These are phyloP conservation scores for Fonsecaea erecta DNA, from an alignment of 2,329 filamentous ascomycete species.

Conservation along the genomic window DNA sequence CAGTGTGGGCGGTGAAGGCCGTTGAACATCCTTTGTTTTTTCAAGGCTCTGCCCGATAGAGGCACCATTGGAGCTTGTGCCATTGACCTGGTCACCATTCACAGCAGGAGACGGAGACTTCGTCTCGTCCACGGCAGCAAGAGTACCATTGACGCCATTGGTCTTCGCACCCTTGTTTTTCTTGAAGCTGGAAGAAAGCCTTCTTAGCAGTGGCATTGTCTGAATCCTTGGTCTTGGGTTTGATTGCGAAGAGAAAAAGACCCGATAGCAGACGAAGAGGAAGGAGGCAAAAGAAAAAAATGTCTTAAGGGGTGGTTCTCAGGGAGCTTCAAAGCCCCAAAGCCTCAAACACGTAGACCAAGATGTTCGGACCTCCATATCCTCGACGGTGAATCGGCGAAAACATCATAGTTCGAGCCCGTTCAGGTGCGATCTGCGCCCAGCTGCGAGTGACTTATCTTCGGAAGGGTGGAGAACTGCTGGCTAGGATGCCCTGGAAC, in stretches of 20 bases:
- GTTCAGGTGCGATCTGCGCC: conserved; percentile 2
- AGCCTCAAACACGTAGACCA: neutral
- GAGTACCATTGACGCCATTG: conserved; percentile 12
- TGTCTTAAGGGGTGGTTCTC: neutral
- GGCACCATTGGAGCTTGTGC: conserved; percentile 14
- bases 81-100: conserved; percentile 35
- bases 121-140: conserved; percentile 28
- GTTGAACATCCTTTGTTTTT: conserved; percentile 25
- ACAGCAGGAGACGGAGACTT: conserved; percentile 11
- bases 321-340: neutral
- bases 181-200: conserved; percentile 26
- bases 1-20: conserved; percentile 13
- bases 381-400: neutral
- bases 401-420: neutral
- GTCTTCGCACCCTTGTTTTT: conserved; percentile 13
- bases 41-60: conserved; percentile 27
- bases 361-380: neutral
- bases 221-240: neutral
- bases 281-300: neutral
- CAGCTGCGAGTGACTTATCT: neutral
- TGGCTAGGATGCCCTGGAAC: neutral
- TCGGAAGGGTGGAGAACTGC: neutral
- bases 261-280: neutral
- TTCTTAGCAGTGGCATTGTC: conserved; percentile 24
- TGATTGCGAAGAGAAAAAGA: neutral